A percentile compares a stretch with the other conserved stretches of the same genome.
These are phyloP conservation scores for Sarocladiaceae sp. DNA, from an alignment of 2,329 filamentous ascomycete genomes.

Conservation along the genomic window DNA sequence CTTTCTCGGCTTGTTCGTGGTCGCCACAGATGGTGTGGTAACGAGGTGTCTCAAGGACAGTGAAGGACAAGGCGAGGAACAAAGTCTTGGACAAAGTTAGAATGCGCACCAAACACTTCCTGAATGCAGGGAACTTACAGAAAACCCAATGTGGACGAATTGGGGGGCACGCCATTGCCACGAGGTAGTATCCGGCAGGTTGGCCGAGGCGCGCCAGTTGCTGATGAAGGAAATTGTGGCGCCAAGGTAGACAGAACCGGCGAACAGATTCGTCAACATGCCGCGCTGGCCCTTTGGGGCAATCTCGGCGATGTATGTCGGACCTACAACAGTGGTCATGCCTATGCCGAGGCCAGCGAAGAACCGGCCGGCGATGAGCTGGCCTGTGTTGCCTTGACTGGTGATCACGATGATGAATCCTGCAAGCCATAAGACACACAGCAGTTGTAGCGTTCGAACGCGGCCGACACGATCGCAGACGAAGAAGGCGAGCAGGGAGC, in stretches of 20 bases:
- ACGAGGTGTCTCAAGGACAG: neutral
- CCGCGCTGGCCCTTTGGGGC: neutral
- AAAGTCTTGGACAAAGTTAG: neutral
- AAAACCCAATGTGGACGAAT: neutral
- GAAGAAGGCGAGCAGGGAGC: slow-evolving; percentile 3
- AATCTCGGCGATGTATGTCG: slow-evolving; percentile 7
- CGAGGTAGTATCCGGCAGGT: neutral
- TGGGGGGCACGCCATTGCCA: neutral
- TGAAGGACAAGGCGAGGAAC: neutral
- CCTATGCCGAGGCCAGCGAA: neutral
- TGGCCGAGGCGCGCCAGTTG: neutral
- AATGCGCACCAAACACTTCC: no score
- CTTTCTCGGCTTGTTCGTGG: neutral
- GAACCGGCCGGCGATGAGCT: neutral
- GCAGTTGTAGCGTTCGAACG: neutral
- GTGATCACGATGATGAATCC: slow-evolving; percentile 2
- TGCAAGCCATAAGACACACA: slow-evolving; percentile 1
- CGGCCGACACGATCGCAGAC: slow-evolving; percentile 6
- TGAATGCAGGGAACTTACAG: no score
- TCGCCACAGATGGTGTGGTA: neutral
- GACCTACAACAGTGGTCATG: slow-evolving; percentile 4
- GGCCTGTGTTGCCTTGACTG: slow-evolving; percentile 1
- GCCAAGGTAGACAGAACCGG: slow-evolving; percentile 5
- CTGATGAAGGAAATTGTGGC: neutral
- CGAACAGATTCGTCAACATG: neutral